Conservation (phyloP, 2,329 filamentous ascomycete genomes). For the Alternaria sp. region DNA sequence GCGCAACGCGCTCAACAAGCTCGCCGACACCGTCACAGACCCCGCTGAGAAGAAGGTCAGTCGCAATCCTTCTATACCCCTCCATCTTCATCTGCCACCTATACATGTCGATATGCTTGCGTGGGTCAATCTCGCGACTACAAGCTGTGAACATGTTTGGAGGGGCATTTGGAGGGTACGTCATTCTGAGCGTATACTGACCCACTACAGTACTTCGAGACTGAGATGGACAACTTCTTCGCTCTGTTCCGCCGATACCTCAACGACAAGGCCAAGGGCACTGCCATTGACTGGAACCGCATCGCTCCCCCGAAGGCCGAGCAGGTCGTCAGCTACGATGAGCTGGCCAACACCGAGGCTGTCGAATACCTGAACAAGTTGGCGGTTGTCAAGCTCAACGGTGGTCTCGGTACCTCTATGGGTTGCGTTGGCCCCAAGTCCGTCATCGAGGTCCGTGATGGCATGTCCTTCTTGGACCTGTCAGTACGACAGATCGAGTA, state of each 20-base stretch:
- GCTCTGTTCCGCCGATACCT: constrained; percentile 97
- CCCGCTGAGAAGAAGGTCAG: constrained; percentile 77
- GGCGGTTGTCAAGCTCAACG: constrained; percentile 98
- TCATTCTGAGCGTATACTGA: constrained; percentile 25
- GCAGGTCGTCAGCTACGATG: constrained; percentile 94
- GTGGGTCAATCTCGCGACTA: neutral
- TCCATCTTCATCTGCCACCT: neutral
- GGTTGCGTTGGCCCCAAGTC: constrained; percentile 99
- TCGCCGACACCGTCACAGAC: constrained; percentile 88
- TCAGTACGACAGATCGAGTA: constrained; percentile 99
- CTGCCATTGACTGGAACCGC: constrained; percentile 93
- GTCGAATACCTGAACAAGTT: constrained; percentile 96
- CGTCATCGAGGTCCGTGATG: constrained; percentile 98
- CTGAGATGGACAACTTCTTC: constrained; percentile 99
- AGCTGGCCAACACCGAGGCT: constrained; percentile 86
- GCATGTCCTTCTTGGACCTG: constrained; percentile 99
- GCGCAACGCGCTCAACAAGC: constrained; percentile 94
- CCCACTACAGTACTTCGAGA: constrained; percentile 79
- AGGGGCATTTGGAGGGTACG: constrained; percentile 2
- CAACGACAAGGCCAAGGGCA: constrained; percentile 99
- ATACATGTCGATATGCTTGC: neutral
- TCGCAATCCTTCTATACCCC: neutral
- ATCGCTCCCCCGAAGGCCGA: constrained; percentile 91
- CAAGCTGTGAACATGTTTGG: constrained; percentile 3
- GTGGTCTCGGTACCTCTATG: constrained; percentile 99